Evolutionary conservation across 768 basidiomycete species (phyloP).

Genomic region (Lactarius indigo): DNA sequence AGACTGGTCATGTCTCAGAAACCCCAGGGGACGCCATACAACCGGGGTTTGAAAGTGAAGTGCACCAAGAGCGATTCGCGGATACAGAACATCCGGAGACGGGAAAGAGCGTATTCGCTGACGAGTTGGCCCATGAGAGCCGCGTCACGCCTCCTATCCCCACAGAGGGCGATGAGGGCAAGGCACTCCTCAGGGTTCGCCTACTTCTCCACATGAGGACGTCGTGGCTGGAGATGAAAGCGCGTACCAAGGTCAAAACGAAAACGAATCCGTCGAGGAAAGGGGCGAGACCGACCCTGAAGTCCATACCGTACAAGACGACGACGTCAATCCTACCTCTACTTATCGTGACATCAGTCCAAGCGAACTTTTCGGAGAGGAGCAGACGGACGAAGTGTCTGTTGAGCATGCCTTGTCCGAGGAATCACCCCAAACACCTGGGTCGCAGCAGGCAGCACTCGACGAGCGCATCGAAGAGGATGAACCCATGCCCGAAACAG

Average conservation of each 20-base stretch:
- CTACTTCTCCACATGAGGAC: conserved; percentile 5
- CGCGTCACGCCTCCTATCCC: background rate
- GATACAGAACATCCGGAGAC: conserved; percentile 2
- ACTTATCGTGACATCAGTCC: background rate
- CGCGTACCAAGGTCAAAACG: background rate
- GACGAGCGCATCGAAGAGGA: conserved; percentile 19
- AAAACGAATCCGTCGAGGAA: conserved; percentile 8
- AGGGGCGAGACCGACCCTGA: background rate
- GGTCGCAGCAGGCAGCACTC: background rate
- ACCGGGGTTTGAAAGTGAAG: conserved; percentile 2
- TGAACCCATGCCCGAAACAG: conserved; percentile 21
- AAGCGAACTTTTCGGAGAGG: conserved; percentile 26
- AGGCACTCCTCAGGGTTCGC: background rate
- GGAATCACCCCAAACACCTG: conserved; percentile 14
- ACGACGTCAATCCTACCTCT: background rate
- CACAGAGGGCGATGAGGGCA: background rate
- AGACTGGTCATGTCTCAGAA: conserved; percentile 10
- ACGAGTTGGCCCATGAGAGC: conserved; percentile 5
- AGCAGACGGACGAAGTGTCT: conserved; percentile 29
- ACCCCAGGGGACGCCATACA: conserved; percentile 1
- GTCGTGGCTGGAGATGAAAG: conserved; percentile 13
- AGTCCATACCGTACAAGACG: background rate
- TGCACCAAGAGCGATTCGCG: background rate
- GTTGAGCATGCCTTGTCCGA: conserved; percentile 40
- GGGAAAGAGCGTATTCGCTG: background rate